Percentiles rank a stretch among this genome's conserved stretches.
These are phyloP conservation scores for Dentipellis sp. DNA, from an alignment of 768 basidiomycete species.

Conservation along the genomic window DNA sequence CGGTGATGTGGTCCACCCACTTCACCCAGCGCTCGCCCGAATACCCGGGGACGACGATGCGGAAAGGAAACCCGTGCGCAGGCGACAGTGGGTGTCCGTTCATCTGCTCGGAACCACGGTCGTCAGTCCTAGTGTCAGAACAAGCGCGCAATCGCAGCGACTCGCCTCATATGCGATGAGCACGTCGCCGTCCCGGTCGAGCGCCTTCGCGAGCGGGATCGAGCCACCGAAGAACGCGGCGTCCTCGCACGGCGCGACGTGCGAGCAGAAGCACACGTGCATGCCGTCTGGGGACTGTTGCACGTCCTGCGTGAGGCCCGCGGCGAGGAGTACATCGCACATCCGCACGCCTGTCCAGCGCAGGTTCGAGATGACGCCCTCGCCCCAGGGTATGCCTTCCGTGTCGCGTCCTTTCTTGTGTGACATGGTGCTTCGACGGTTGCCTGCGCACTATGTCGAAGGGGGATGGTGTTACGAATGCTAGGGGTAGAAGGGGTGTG, in stretches of 20 bases:
- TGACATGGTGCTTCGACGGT: conserved; percentile 57
- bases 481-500: not conserved
- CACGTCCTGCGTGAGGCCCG: conserved; percentile 10
- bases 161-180: conserved; percentile 54
- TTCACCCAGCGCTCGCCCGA: conserved; percentile 70
- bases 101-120: conserved; percentile 37
- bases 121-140: not conserved
- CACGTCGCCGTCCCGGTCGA: conserved; percentile 38
- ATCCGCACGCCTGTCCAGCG: conserved; percentile 16
- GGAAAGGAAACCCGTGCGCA: conserved; percentile 57
- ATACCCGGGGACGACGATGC: conserved; percentile 60
- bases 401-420: conserved; percentile 37
- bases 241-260: conserved; percentile 52
- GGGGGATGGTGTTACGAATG: not conserved
- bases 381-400: conserved; percentile 50
- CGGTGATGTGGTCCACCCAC: conserved; percentile 56
- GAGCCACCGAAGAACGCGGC: conserved; percentile 57
- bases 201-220: conserved; percentile 43
- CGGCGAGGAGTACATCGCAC: conserved; percentile 13
- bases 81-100: conserved; percentile 48
- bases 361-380: conserved; percentile 15
- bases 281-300: conserved; percentile 25
- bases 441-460: conserved; percentile 48
- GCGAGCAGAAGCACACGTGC: conserved; percentile 55
- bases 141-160: not conserved